phyloP scores from a whole-genome alignment of 1,284 basidiomycete species.

The Cryptococcus neoformans region DNA sequence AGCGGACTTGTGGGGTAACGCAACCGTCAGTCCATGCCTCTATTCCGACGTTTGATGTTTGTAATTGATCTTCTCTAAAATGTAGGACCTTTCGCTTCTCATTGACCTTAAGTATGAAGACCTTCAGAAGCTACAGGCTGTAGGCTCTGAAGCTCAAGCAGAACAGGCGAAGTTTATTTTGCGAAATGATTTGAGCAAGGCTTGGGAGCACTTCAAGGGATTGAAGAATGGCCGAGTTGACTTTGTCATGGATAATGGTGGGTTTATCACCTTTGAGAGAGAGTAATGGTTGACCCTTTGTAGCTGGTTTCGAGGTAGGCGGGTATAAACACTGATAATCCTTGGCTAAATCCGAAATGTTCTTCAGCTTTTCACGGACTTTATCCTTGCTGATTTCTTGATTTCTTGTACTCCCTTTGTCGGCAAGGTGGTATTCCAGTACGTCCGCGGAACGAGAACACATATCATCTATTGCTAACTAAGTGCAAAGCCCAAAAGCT shows the following conservation, averaged over 20 bases:
- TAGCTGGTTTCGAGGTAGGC: conserved; percentile 82
- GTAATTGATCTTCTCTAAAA: not conserved
- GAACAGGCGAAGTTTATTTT: conserved; percentile 75
- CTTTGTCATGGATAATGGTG: conserved; percentile 89
- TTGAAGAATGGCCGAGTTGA: conserved; percentile 65
- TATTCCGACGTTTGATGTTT: not conserved
- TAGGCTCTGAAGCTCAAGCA: conserved; percentile 70
- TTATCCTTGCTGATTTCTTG: conserved; percentile 92
- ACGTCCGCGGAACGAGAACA: conserved; percentile 36
- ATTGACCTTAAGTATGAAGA: conserved; percentile 58
- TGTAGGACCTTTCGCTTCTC: conserved; percentile 47
- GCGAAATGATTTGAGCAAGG: conserved; percentile 71
- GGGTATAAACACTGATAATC: too few species aligned
- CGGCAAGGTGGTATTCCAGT: conserved; percentile 84
- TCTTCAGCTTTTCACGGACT: conserved; percentile 78
- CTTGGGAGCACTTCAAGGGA: conserved; percentile 70
- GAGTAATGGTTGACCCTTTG: not conserved
- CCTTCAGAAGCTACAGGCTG: conserved; percentile 76
- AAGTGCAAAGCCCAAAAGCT: conserved; percentile 65
- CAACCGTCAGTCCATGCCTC: conserved; percentile 30
- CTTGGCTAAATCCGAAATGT: not conserved
- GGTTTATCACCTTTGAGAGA: conserved; percentile 31
- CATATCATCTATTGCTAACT: not conserved
- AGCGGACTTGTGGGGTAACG: conserved; percentile 50
- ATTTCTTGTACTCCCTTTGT: conserved; percentile 82